phyloP scores from a whole-genome alignment of 140 eudicot genomes.

The Senecio squalidus region DNA sequence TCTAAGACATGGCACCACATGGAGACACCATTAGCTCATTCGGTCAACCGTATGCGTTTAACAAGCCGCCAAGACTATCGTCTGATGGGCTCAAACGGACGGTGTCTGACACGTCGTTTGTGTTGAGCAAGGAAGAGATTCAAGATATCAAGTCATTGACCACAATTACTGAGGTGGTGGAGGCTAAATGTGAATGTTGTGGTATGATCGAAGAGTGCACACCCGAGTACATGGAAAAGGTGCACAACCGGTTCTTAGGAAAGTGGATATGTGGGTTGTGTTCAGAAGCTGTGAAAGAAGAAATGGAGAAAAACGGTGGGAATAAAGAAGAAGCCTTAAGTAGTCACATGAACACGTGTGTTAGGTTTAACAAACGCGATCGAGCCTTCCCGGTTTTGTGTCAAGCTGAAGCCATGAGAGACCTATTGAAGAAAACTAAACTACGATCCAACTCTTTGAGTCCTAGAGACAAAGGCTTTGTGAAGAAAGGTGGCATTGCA shows the following conservation, averaged over 20 bases:
- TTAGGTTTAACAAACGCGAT: conserved; percentile 65
- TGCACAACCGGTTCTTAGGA: conserved; percentile 53
- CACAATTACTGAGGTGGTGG: conserved; percentile 63
- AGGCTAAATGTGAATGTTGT: conserved; percentile 90
- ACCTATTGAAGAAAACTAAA: conserved; percentile 63
- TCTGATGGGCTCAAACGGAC: conserved; percentile 67
- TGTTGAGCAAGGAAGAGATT: conserved; percentile 34
- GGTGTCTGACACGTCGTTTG: conserved; percentile 70
- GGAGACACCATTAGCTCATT: conserved; percentile 31
- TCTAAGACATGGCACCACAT: conserved; percentile 36
- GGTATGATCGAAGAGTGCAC: conserved; percentile 94
- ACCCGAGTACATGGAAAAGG: conserved; percentile 57
- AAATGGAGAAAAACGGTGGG: conserved; percentile 85
- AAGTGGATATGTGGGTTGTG: conserved; percentile 93
- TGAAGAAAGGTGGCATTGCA: conserved; percentile 49
- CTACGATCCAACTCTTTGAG: conserved; percentile 56
- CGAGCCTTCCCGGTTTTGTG: conserved; percentile 82
- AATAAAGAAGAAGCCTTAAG: conserved; percentile 61
- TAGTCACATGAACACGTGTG: conserved; percentile 75
- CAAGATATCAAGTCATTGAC: conserved; percentile 30
- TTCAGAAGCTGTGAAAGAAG: conserved; percentile 89
- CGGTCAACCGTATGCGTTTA: conserved; percentile 13
- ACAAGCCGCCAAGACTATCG: conserved; percentile 58
- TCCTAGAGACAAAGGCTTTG: conserved; percentile 46
- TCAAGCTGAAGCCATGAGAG: conserved; percentile 92